Base-by-base conservation (phyloP, 345 rosid genomes). In the Leavenworthia alabamica region DNA sequence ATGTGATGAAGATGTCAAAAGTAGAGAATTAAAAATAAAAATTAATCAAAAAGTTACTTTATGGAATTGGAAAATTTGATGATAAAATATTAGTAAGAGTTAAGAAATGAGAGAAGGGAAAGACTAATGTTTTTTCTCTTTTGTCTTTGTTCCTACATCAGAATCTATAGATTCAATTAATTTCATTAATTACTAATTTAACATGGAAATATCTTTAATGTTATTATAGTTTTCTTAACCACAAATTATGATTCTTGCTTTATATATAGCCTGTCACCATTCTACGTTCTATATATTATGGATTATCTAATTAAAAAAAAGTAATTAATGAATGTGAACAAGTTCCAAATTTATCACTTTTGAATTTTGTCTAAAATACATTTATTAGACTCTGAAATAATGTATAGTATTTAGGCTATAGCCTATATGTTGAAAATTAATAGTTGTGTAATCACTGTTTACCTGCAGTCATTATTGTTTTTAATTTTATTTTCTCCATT, bases 51-150 rank as follows among this genome's bases (percentile, higher is more conserved):
- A 71, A 64, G 75, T 64, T 36, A 27, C 70, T 64, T 71, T 71
- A 71, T 71, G 54, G 75, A 71, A 55, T 62, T 64, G 60, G 31
- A 64, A 47, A 55, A 41, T 27, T 42, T 20, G 24, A 43, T 64
- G 15, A 62, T 63, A 41, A 37, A 71, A 57, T 71, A 71, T 32
- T 71, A 64, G 6, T 57, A 64, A 64, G 70, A 44, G 20, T 40
- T 62, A 39, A 55, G 72, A 75, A 79, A 71, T 68, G 80, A 55
- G 68, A 68, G 70, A 60, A 69, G 15, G 61, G 20, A 79, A 60
- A 76, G 80, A 76, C 66, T 51, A 66, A 67, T 80, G 69, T 69
- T 82, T 83, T 83, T 77, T 78, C 77, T 70, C 50, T 60, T 57
- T 48, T 62, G 66, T 68, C 68, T 62, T 65, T 71, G 74, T 39